These are phyloP conservation scores for Lodderomyces theae DNA, from an alignment of 1,139 yeast genomes.

Conservation along the genomic window DNA sequence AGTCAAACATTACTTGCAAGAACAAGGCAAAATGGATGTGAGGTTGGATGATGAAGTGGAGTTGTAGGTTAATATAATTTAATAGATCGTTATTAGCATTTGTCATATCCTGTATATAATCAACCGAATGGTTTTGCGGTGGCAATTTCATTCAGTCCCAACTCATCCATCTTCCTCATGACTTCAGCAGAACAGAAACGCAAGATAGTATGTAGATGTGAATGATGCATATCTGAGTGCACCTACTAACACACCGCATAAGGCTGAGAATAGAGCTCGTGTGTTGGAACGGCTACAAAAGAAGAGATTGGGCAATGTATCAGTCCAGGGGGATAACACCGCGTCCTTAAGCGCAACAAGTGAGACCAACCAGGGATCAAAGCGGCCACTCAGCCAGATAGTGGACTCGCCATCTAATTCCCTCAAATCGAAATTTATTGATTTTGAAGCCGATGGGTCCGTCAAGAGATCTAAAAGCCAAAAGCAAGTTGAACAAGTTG, in stretches of 20 bases:
- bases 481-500: conserved; percentile 53
- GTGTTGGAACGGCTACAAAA: conserved; percentile 58
- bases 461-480: conserved; percentile 35
- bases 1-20: conserved; percentile 66
- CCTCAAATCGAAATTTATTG: conserved; percentile 16
- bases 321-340: conserved; percentile 12
- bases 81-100: neutral
- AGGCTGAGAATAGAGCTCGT: conserved; percentile 58
- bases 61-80: conserved; percentile 7
- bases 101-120: neutral
- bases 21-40: conserved; percentile 93
- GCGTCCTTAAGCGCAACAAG: neutral
- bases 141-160: neutral
- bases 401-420: conserved; percentile 14
- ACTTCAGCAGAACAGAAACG: conserved; percentile 4
- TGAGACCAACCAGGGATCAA: conserved; percentile 5
- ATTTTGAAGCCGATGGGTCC: conserved; percentile 11
- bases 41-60: conserved; percentile 81
- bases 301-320: conserved; percentile 23
- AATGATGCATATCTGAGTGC: neutral
- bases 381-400: conserved; percentile 11
- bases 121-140: neutral
- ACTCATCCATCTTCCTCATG: neutral
- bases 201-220: conserved; percentile 4
- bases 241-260: neutral